Evolutionary conservation across 1,284 basidiomycete genomes (phyloP).

Genomic region (Melampsora americana): DNA sequence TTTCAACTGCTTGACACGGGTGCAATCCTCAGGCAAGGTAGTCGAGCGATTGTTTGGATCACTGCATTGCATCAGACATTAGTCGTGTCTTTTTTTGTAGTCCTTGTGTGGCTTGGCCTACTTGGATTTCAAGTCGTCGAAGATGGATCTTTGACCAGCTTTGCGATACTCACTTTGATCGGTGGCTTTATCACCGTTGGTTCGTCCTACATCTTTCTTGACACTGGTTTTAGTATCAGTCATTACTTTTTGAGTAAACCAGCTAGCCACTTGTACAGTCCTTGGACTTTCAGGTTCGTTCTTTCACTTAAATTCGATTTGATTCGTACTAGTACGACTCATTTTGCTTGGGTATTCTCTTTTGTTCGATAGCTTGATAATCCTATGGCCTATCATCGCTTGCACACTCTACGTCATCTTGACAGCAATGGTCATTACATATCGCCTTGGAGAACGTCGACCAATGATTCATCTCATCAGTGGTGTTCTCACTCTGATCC

Average conservation of each 20-base stretch:
- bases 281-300: slow-evolving; percentile 50
- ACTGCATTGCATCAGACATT: slow-evolving; percentile 47
- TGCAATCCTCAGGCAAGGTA: slow-evolving; percentile 46
- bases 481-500: slow-evolving; percentile 47
- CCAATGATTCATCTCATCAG: slow-evolving; percentile 25
- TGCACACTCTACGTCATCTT: slow-evolving; percentile 5
- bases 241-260: slow-evolving; percentile 50
- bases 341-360: neutral
- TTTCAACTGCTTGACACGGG: slow-evolving; percentile 50
- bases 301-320: neutral
- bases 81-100: slow-evolving; percentile 45
- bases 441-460: slow-evolving; percentile 9
- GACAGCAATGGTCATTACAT: neutral
- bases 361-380: slow-evolving; percentile 2
- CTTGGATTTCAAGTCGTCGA: slow-evolving; percentile 51
- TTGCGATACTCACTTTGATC: slow-evolving; percentile 41
- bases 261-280: slow-evolving; percentile 46
- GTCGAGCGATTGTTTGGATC: slow-evolving; percentile 47
- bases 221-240: slow-evolving; percentile 50
- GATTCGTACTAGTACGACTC: neutral
- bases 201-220: slow-evolving; percentile 46
- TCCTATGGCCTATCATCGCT: slow-evolving; percentile 36
- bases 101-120: slow-evolving; percentile 49
- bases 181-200: neutral
- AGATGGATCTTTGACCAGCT: slow-evolving; percentile 49